These are phyloP conservation scores for Leavenworthia alabamica DNA, from an alignment of 345 rosid species.

Conservation along the genomic window DNA sequence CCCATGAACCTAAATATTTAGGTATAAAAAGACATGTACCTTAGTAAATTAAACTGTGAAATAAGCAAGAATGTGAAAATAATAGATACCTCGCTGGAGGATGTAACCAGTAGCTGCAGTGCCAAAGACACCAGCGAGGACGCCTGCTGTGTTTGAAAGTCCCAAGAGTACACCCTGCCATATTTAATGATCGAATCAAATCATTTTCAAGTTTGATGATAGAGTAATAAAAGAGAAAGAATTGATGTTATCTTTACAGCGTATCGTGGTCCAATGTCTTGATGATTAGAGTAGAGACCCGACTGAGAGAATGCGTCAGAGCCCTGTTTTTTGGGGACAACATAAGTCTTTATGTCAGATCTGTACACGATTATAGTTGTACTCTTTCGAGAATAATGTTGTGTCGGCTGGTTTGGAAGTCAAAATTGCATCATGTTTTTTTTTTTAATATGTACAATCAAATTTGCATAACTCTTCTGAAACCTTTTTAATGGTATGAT, in stretches of 20 bases:
- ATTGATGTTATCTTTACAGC: constrained; percentile 53
- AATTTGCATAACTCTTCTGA: not conserved
- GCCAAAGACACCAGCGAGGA: constrained; percentile 92
- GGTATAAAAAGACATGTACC: not conserved
- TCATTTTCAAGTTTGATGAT: constrained; percentile 15
- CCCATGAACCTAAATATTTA: constrained; percentile 73
- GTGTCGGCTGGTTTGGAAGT: constrained; percentile 14
- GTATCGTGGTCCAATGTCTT: constrained; percentile 94
- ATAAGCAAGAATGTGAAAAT: not conserved
- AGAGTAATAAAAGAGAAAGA: not conserved
- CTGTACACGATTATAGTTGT: constrained; percentile 6
- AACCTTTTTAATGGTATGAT: not conserved
- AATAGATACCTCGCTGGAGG: constrained; percentile 61
- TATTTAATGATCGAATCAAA: constrained; percentile 3
- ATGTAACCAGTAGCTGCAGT: constrained; percentile 96
- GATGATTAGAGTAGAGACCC: constrained; percentile 96
- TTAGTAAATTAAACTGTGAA: not conserved
- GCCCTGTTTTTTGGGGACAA: constrained; percentile 57
- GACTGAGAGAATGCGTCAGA: constrained; percentile 96
- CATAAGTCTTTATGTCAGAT: constrained; percentile 15
- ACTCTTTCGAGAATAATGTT: constrained; percentile 1
- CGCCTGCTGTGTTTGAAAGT: constrained; percentile 90
- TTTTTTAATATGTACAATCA: not conserved
- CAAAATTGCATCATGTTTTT: not conserved
- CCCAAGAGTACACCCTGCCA: constrained; percentile 87